Evolutionary conservation across 495 filamentous ascomycete species (phyloP).

Genomic region (Glonium stellatum): DNA sequence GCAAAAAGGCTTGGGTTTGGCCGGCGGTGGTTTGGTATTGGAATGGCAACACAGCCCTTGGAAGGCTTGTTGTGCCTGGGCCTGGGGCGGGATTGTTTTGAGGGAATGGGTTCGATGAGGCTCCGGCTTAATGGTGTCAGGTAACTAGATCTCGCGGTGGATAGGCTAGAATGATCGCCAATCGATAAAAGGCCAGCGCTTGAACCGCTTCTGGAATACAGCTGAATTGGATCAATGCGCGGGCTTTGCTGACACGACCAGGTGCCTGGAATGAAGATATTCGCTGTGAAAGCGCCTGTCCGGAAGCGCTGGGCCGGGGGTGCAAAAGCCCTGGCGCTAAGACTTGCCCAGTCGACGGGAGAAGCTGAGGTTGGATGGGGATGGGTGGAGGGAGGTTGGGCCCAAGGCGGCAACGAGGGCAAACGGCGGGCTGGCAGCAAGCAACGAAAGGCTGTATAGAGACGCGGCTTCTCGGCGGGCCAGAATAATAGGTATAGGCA

Average conservation of each 20-base stretch:
- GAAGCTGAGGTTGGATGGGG: neutral
- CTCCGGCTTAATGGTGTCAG: conserved; percentile 16
- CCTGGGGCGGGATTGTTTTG: conserved; percentile 7
- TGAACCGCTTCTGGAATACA: conserved; percentile 20
- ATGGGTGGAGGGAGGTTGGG: neutral
- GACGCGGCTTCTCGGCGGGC: too few species aligned
- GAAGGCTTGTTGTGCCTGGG: conserved; percentile 15
- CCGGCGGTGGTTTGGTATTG: neutral
- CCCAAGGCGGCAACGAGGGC: too few species aligned
- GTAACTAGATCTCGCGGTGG: conserved; percentile 14
- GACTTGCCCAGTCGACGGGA: conserved; percentile 26
- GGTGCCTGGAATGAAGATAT: conserved; percentile 11
- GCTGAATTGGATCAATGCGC: neutral
- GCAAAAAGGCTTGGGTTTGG: conserved; percentile 6
- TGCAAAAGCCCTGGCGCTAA: conserved; percentile 24
- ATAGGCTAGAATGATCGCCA: conserved; percentile 9
- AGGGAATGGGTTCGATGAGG: conserved; percentile 2
- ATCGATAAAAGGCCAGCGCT: conserved; percentile 22
- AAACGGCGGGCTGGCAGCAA: too few species aligned
- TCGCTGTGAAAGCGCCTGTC: conserved; percentile 19
- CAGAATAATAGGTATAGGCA: too few species aligned
- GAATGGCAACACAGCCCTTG: conserved; percentile 13
- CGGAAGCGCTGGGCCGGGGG: conserved; percentile 25
- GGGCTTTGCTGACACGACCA: conserved; percentile 13
- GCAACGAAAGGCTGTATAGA: too few species aligned